Evolutionary conservation across 2,329 filamentous ascomycete species (phyloP).

Genomic region (Hymenoscyphus fructigenus): DNA sequence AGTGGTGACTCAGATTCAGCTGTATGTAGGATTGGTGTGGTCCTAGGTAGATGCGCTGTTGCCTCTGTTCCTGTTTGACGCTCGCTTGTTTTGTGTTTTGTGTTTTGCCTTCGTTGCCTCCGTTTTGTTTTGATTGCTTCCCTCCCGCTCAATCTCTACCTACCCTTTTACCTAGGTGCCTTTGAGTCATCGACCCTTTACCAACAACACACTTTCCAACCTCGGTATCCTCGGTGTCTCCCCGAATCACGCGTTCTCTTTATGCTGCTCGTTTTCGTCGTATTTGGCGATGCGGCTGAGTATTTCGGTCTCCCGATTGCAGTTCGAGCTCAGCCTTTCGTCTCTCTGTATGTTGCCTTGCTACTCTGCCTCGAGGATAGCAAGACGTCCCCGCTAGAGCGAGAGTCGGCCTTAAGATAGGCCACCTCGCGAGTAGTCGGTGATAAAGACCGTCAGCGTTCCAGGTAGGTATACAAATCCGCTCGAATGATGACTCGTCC

Average conservation of each 20-base stretch:
- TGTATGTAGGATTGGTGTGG: background rate
- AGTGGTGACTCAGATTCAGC: background rate
- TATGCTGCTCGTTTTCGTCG: background rate
- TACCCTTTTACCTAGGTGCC: background rate
- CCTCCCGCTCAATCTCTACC: background rate
- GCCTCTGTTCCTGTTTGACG: background rate
- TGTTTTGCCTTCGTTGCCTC: conserved; percentile 3
- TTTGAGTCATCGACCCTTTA: background rate
- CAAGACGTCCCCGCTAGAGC: background rate
- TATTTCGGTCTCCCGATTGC: background rate
- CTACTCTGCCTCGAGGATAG: conserved; percentile 11
- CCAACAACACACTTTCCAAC: background rate
- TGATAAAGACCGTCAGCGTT: conserved; percentile 6
- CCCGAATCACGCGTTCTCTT: background rate
- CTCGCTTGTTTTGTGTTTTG: background rate
- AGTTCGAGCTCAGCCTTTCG: background rate
- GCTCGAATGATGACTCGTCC: conserved; percentile 16
- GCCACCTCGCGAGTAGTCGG: background rate
- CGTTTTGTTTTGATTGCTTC: background rate
- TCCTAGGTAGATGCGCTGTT: background rate
- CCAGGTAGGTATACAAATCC: background rate
- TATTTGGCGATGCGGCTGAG: background rate
- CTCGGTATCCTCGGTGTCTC: background rate
- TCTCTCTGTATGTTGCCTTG: background rate
- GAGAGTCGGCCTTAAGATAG: conserved; percentile 4